Conservation (phyloP, 768 basidiomycete genomes). For the Russula sp. region DNA sequence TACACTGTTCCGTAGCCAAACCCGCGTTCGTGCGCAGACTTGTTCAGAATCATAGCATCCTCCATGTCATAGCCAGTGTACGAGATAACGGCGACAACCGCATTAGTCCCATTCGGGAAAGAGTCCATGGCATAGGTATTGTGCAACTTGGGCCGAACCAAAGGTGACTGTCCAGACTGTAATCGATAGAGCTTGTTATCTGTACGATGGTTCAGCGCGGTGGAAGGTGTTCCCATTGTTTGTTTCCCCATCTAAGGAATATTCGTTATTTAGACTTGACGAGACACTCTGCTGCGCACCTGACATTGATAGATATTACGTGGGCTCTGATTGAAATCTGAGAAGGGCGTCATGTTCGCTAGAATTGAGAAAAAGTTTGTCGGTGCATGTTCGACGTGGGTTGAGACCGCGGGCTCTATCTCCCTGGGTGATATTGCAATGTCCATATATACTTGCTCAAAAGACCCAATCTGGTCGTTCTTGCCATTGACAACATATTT, state of each 20-base stretch:
- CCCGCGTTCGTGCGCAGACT: conserved; percentile 96
- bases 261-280: background rate
- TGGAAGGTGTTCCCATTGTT: conserved; percentile 98
- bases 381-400: conserved; percentile 90
- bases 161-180: conserved; percentile 90
- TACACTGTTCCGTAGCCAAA: conserved; percentile 97
- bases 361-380: conserved; percentile 96
- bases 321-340: conserved; percentile 97
- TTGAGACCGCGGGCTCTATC: conserved; percentile 63
- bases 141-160: conserved; percentile 88
- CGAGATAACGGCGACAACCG: conserved; percentile 98
- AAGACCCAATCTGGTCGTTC: conserved; percentile 88
- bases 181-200: conserved; percentile 98
- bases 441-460: conserved; percentile 99
- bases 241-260: conserved; percentile 91
- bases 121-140: conserved; percentile 97
- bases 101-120: conserved; percentile 98
- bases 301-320: conserved; percentile 94
- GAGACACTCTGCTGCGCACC: conserved; percentile 35
- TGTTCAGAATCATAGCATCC: conserved; percentile 99
- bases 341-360: conserved; percentile 97
- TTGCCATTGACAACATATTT: conserved; percentile 82
- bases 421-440: conserved; percentile 89
- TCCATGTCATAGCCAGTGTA: conserved; percentile 99
- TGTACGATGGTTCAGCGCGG: conserved; percentile 83